phyloP scores from a whole-genome alignment of 1,139 yeast species.

The Suhomyces wounanorum region DNA sequence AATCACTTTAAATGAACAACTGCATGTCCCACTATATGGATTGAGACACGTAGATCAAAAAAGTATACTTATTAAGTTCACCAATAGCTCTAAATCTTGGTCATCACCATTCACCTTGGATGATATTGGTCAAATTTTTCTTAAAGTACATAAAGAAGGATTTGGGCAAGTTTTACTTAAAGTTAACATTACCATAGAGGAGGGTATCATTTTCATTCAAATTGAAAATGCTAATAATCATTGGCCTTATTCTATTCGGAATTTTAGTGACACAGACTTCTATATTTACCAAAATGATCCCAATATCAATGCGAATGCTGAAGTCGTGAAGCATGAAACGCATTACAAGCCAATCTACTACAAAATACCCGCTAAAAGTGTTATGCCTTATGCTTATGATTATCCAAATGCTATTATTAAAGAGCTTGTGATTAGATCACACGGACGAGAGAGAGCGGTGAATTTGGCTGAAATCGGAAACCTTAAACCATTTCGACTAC shows the following conservation, averaged over 20 bases:
- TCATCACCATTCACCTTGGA: conserved; percentile 85
- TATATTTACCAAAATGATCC: conserved; percentile 87
- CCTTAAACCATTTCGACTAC: conserved; percentile 79
- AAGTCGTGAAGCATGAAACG: conserved; percentile 46
- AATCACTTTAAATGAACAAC: conserved; percentile 47
- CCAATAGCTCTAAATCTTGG: conserved; percentile 67
- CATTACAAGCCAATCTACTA: conserved; percentile 76
- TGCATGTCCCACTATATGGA: conserved; percentile 64
- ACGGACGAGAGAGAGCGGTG: conserved; percentile 74
- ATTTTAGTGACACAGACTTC: conserved; percentile 84
- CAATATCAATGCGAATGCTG: conserved; percentile 71
- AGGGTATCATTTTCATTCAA: conserved; percentile 78
- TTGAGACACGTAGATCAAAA: conserved; percentile 52
- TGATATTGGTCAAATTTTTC: conserved; percentile 78
- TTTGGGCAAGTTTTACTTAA: conserved; percentile 70
- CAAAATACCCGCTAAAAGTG: conserved; percentile 82
- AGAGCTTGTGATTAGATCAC: conserved; percentile 72
- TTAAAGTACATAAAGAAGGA: conserved; percentile 65
- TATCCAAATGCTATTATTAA: conserved; percentile 88
- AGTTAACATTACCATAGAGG: conserved; percentile 73
- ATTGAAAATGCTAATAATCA: conserved; percentile 69
- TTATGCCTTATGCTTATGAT: conserved; percentile 99
- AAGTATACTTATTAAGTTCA: conserved; percentile 60
- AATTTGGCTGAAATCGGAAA: conserved; percentile 93
- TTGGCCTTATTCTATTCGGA: conserved; percentile 94